Percentiles rank a stretch among this genome's conserved stretches.
Evolutionary conservation across 192 early-diverging fungal genomes (phyloP).

Genomic region (Coemansia guatemalensis): DNA sequence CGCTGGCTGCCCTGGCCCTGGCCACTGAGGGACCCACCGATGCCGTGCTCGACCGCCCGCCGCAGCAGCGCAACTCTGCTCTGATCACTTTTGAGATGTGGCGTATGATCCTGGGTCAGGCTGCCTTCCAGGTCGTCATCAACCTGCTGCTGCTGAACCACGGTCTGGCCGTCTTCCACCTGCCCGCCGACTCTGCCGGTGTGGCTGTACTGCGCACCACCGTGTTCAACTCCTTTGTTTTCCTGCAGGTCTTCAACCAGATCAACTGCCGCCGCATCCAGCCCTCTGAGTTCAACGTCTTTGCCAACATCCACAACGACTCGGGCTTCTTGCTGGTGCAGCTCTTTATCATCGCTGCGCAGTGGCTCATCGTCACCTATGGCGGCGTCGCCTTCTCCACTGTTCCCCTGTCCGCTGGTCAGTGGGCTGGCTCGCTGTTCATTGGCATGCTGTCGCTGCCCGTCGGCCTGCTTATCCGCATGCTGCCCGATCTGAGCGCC

Average conservation of each 20-base stretch:
- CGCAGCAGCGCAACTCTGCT: constrained; percentile 69
- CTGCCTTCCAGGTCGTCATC: constrained; percentile 82
- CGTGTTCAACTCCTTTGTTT: constrained; percentile 94
- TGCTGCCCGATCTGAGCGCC: constrained; percentile 70
- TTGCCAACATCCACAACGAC: constrained; percentile 81
- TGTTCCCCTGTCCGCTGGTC: constrained; percentile 56
- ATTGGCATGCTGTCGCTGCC: constrained; percentile 81
- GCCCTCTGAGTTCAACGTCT: constrained; percentile 72
- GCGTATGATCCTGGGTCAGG: constrained; percentile 90
- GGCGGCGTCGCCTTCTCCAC: constrained; percentile 91
- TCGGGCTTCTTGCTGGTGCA: constrained; percentile 79
- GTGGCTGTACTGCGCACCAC: constrained; percentile 66
- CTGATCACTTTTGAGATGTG: constrained; percentile 89
- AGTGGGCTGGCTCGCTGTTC: constrained; percentile 81
- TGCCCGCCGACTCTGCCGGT: constrained; percentile 38
- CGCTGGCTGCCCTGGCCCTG: constrained; percentile 87
- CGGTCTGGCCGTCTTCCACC: constrained; percentile 64
- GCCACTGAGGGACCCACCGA: constrained; percentile 88
- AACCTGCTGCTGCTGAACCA: constrained; percentile 62
- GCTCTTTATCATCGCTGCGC: constrained; percentile 66
- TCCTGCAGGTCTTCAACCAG: constrained; percentile 94
- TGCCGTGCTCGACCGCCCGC: constrained; percentile 77
- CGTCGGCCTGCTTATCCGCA: constrained; percentile 75
- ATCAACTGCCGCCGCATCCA: constrained; percentile 88
- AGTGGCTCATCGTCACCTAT: constrained; percentile 84